These are phyloP conservation scores for Rubroboletus pulcherrimus DNA, from an alignment of 768 basidiomycete genomes.

Conservation along the genomic window DNA sequence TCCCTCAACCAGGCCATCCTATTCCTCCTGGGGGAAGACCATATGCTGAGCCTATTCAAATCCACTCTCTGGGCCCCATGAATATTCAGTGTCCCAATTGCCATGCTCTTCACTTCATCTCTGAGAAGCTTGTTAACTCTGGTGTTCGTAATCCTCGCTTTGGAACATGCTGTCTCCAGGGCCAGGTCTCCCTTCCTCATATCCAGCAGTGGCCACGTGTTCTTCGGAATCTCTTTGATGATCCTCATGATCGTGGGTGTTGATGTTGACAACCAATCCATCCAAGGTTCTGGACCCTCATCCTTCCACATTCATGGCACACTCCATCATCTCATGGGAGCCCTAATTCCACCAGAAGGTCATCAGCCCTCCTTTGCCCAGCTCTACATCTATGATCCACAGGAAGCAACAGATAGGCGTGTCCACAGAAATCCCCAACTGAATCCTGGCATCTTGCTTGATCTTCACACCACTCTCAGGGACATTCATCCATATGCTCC, in stretches of 20 bases:
- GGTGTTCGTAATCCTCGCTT: conserved; percentile 5
- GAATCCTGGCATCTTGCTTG: too few species aligned
- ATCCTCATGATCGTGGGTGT: background rate
- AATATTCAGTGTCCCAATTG: conserved; percentile 12
- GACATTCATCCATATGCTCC: conserved; percentile 21
- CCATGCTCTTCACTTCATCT: conserved; percentile 16
- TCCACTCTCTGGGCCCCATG: conserved; percentile 2
- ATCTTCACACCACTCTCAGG: too few species aligned
- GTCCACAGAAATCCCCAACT: conserved; percentile 22
- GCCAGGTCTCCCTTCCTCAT: conserved; percentile 20
- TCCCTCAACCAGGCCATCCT: too few species aligned
- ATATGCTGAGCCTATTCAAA: conserved; percentile 11
- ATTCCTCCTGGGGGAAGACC: conserved; percentile 8
- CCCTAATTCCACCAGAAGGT: conserved; percentile 25
- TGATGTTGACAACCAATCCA: background rate
- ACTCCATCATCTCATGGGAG: conserved; percentile 37
- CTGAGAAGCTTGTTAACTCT: conserved; percentile 8
- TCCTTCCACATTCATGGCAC: conserved; percentile 16
- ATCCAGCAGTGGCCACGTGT: conserved; percentile 18
- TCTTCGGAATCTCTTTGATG: conserved; percentile 1
- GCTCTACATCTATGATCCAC: conserved; percentile 40
- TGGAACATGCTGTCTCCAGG: conserved; percentile 29
- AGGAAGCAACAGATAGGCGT: conserved; percentile 29
- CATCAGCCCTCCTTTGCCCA: conserved; percentile 43
- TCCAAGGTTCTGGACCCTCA: background rate